Percentiles rank a stretch among this genome's conserved stretches.
phyloP scores from a whole-genome alignment of 441 rosid genomes.

The Corymbia calophylla region DNA sequence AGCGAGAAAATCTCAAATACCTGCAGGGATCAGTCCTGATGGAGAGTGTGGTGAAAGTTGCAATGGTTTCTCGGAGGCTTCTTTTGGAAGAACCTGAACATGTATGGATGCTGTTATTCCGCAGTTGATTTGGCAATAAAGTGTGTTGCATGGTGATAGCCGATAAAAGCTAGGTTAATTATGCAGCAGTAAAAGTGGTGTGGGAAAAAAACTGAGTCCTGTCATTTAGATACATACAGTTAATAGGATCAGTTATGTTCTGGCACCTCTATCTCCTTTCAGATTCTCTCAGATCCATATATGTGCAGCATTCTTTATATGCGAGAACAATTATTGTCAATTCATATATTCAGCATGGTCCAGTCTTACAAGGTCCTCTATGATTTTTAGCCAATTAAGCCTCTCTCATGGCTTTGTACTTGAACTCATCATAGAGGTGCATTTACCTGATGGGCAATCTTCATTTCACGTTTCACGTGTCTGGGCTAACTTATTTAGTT shows the following conservation, averaged over 20 bases:
- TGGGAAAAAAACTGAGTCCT: neutral
- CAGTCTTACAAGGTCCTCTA: neutral
- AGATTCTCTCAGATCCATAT: neutral
- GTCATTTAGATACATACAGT: neutral
- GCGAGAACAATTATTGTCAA: neutral
- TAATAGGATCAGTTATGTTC: neutral
- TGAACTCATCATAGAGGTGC: neutral
- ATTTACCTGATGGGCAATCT: neutral
- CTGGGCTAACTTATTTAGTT: neutral
- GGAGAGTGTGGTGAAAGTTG: conserved; percentile 76
- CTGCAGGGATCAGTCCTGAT: conserved; percentile 62
- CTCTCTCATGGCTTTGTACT: neutral
- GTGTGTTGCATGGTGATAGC: neutral
- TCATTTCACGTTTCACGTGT: neutral
- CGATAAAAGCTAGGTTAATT: conserved; percentile 5
- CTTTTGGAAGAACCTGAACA: conserved; percentile 86
- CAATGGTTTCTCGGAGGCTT: conserved; percentile 88
- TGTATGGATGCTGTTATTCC: conserved; percentile 29
- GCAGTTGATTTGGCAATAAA: neutral
- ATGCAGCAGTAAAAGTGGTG: neutral
- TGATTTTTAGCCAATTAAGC: neutral
- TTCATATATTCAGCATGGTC: neutral
- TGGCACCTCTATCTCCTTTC: neutral
- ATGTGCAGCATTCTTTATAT: neutral
- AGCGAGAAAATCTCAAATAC: neutral